phyloP scores from a whole-genome alignment of 805 yeast species.

The Brettanomyces bruxellensis region DNA sequence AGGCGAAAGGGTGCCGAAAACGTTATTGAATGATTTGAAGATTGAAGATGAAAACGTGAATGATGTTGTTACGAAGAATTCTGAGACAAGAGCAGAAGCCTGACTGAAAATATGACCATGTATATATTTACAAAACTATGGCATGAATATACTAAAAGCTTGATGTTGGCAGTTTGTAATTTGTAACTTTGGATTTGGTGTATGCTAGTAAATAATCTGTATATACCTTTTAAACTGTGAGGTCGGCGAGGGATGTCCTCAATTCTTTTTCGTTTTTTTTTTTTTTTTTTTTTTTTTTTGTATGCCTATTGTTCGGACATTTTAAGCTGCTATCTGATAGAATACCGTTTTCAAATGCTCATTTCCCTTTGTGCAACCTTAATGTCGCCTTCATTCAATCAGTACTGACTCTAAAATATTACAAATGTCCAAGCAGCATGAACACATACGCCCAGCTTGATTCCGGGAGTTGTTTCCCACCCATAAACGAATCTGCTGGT shows the following conservation, averaged over 20 bases:
- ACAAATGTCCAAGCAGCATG: too few species aligned
- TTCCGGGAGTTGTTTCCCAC: constrained; percentile 1
- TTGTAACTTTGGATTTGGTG: too few species aligned
- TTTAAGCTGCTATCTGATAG: too few species aligned
- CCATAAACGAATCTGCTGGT: constrained; percentile 4
- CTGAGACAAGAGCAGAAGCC: neutral
- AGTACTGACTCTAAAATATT: too few species aligned
- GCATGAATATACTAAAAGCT: neutral
- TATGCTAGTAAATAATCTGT: too few species aligned
- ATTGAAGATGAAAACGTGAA: neutral
- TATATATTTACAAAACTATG: neutral
- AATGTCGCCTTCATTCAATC: too few species aligned
- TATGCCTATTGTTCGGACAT: too few species aligned
- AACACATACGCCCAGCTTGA: neutral
- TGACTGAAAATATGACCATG: neutral
- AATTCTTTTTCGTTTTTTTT: neutral
- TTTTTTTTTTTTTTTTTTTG: neutral
- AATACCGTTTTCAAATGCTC: too few species aligned
- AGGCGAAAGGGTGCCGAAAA: constrained; percentile 31
- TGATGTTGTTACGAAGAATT: neutral
- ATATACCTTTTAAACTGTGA: too few species aligned
- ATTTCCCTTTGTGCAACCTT: too few species aligned
- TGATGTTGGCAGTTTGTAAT: too few species aligned
- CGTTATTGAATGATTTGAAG: constrained; percentile 12
- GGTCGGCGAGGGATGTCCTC: neutral